Conservation (phyloP, 2,329 filamentous ascomycete species). For the Aspergillus fischeri region DNA sequence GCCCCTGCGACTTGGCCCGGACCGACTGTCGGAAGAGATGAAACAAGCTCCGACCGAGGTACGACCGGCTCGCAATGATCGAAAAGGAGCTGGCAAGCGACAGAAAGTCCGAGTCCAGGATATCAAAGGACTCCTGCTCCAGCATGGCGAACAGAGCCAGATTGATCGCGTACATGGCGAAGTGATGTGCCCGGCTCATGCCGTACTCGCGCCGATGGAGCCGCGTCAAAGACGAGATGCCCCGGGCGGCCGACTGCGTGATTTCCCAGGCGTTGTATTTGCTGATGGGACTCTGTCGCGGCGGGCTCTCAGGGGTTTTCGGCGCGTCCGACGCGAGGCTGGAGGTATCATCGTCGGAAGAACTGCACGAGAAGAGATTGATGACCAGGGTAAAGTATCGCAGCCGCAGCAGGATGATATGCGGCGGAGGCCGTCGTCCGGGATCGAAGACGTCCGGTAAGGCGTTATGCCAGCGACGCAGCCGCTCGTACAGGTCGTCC, state of each 20-base stretch:
- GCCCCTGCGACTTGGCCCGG: conserved; percentile 27
- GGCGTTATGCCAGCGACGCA: conserved; percentile 27
- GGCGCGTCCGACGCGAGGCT: conserved; percentile 17
- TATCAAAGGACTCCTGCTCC: conserved; percentile 25
- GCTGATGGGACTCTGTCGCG: conserved; percentile 11
- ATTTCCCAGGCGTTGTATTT: conserved; percentile 22
- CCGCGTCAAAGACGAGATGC: conserved; percentile 27
- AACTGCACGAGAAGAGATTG: conserved; percentile 31
- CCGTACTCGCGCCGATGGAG: conserved; percentile 32
- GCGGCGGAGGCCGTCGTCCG: conserved; percentile 26
- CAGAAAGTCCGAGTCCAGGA: conserved; percentile 33
- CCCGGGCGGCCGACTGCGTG: conserved; percentile 26
- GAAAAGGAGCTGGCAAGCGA: conserved; percentile 31
- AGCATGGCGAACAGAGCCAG: conserved; percentile 35
- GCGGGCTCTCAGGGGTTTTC: conserved; percentile 28
- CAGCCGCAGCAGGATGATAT: conserved; percentile 30
- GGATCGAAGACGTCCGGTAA: conserved; percentile 28
- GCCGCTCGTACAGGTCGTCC: conserved; percentile 25
- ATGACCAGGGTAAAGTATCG: conserved; percentile 33
- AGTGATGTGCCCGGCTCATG: conserved; percentile 32
- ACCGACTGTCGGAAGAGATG: conserved; percentile 34
- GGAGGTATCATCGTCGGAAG: conserved; percentile 14
- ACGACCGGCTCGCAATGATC: conserved; percentile 31
- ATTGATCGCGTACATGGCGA: conserved; percentile 37
- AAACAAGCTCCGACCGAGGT: conserved; percentile 31